Percentiles rank a stretch among this genome's conserved stretches.
These are phyloP conservation scores for Juncus inflexus DNA, from an alignment of 176 grass and related monocot genomes.

Conservation along the genomic window DNA sequence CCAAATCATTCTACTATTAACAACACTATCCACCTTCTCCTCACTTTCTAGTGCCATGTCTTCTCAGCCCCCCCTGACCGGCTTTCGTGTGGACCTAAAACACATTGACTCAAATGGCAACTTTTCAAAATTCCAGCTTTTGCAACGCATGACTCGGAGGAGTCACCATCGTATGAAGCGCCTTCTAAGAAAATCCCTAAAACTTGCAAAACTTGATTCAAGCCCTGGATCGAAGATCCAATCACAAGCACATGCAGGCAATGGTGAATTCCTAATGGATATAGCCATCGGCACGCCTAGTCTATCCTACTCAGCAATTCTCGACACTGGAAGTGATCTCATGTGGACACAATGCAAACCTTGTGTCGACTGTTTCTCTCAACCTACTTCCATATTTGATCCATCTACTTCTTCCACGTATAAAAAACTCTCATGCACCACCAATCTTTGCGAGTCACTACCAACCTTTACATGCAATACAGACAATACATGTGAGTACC, in stretches of 20 bases:
- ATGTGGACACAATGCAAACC: constrained; percentile 92
- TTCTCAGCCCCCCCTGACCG: not conserved
- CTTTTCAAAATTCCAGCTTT: constrained; percentile 55
- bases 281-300: constrained; percentile 62
- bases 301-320: constrained; percentile 45
- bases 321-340: constrained; percentile 79
- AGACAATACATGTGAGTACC: constrained; percentile 35
- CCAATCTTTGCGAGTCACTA: constrained; percentile 38
- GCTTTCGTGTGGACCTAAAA: constrained; percentile 54
- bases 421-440: constrained; percentile 39
- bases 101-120: constrained; percentile 64
- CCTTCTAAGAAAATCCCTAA: constrained; percentile 36
- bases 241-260: constrained; percentile 42
- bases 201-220: constrained; percentile 13
- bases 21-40: constrained; percentile 5
- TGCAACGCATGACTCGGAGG: constrained; percentile 52
- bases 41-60: constrained; percentile 16
- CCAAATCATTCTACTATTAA: constrained; percentile 33
- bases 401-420: constrained; percentile 67
- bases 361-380: constrained; percentile 45
- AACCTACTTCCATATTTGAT: constrained; percentile 52
- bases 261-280: constrained; percentile 64
- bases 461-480: constrained; percentile 37
- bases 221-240: constrained; percentile 26
- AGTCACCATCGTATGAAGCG: constrained; percentile 59